Evolutionary conservation across 2,329 filamentous ascomycete species (phyloP).

Genomic region (Colletotrichum spaethianum): DNA sequence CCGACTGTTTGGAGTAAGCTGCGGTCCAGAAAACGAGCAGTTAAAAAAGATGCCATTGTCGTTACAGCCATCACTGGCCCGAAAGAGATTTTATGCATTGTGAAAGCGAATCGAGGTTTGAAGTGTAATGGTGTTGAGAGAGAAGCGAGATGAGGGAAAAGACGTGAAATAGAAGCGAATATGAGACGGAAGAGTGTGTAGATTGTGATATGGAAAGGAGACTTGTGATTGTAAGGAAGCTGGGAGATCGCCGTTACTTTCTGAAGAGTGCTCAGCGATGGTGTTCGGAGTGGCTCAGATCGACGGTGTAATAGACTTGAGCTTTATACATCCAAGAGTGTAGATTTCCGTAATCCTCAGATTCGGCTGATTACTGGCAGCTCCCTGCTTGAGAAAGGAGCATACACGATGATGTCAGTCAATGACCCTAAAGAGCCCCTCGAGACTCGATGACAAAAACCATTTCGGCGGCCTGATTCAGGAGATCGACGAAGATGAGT

Average conservation of each 20-base stretch:
- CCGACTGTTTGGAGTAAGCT: slow-evolving; percentile 43
- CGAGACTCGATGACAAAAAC: neutral
- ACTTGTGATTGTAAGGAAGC: neutral
- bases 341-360: neutral
- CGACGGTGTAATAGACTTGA: neutral
- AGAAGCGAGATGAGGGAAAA: neutral
- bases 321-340: neutral
- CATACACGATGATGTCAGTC: neutral
- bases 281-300: neutral
- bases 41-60: slow-evolving; percentile 45
- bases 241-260: neutral
- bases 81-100: slow-evolving; percentile 43
- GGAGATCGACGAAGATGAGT: neutral
- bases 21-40: slow-evolving; percentile 44
- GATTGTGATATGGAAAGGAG: neutral
- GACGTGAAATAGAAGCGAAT: neutral
- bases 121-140: neutral
- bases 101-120: too few relatives aligned
- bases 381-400: neutral
- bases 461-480: neutral
- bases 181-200: neutral
- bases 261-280: neutral
- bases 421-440: neutral
- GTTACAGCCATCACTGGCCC: slow-evolving; percentile 46
- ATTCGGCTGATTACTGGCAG: too few relatives aligned